These are phyloP conservation scores for Lizonia empirigonia DNA, from an alignment of 2,329 filamentous ascomycete genomes.

Conservation along the genomic window DNA sequence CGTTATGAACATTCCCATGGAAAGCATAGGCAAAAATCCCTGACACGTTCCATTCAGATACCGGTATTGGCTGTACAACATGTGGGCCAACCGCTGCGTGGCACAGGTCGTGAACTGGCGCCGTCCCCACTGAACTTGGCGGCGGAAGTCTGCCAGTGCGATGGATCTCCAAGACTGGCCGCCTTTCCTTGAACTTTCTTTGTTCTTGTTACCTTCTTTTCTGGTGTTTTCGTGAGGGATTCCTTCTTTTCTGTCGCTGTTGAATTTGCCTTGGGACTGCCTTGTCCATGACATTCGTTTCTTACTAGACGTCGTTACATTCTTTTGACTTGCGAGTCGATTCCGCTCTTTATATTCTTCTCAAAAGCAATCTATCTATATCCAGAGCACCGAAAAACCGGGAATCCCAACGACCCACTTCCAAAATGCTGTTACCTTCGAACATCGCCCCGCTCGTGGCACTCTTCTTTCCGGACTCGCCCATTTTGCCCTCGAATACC, in stretches of 20 bases:
- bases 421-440: slow-evolving; percentile 5
- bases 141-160: not conserved
- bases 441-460: slow-evolving; percentile 6
- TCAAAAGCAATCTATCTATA: not conserved
- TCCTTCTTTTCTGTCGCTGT: not conserved
- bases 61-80: slow-evolving; percentile 13
- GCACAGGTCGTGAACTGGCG: slow-evolving; percentile 2
- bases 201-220: slow-evolving; percentile 4
- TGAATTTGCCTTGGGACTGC: not conserved
- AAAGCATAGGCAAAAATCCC: not conserved
- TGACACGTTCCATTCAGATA: slow-evolving; percentile 3
- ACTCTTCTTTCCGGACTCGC: slow-evolving; percentile 12
- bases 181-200: not conserved
- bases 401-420: too few species aligned
- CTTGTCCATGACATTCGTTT: slow-evolving; percentile 12
- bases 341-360: not conserved
- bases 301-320: slow-evolving; percentile 6
- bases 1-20: slow-evolving; percentile 4
- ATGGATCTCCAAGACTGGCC: not conserved
- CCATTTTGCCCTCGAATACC: not conserved
- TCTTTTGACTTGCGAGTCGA: slow-evolving; percentile 11
- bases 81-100: slow-evolving; percentile 9
- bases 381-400: not conserved
- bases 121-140: slow-evolving; percentile 3
- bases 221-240: not conserved